Evolutionary conservation across 805 yeast species (phyloP).

Genomic region (Yamadazyma nakazawae): DNA sequence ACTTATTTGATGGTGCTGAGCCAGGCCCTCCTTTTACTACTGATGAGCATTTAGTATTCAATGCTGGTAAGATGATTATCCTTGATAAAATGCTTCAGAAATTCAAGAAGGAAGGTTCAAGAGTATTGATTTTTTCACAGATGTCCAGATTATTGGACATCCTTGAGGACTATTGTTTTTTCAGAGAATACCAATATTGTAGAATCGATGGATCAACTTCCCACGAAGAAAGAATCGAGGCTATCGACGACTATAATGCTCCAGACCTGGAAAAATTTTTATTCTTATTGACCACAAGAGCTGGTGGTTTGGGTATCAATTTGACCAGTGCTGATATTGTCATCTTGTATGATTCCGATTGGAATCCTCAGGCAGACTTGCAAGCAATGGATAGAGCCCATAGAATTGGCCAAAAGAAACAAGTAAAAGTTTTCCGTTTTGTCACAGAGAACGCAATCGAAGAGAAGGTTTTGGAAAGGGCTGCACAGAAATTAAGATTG

Average conservation of each 20-base stretch:
- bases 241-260: slow-evolving; percentile 86
- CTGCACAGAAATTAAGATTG: slow-evolving; percentile 87
- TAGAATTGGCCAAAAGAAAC: slow-evolving; percentile 95
- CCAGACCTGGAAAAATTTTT: slow-evolving; percentile 82
- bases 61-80: slow-evolving; percentile 88
- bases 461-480: slow-evolving; percentile 92
- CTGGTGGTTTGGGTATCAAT: slow-evolving; percentile 95
- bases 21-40: slow-evolving; percentile 98
- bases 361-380: slow-evolving; percentile 98
- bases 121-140: slow-evolving; percentile 89
- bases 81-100: slow-evolving; percentile 78
- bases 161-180: slow-evolving; percentile 84
- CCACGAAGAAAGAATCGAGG: slow-evolving; percentile 88
- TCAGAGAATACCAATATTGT: slow-evolving; percentile 81
- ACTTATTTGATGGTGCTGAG: slow-evolving; percentile 97
- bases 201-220: slow-evolving; percentile 92
- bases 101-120: slow-evolving; percentile 71
- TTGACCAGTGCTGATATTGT: slow-evolving; percentile 91
- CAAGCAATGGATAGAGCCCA: slow-evolving; percentile 99
- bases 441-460: slow-evolving; percentile 96
- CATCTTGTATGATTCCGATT: slow-evolving; percentile 84
- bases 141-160: slow-evolving; percentile 90
- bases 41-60: slow-evolving; percentile 88
- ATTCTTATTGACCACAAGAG: slow-evolving; percentile 86
- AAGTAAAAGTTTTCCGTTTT: slow-evolving; percentile 86